Base-by-base conservation (phyloP, 2,329 filamentous ascomycete species). In the Trichoderma atrobrunneum region DNA sequence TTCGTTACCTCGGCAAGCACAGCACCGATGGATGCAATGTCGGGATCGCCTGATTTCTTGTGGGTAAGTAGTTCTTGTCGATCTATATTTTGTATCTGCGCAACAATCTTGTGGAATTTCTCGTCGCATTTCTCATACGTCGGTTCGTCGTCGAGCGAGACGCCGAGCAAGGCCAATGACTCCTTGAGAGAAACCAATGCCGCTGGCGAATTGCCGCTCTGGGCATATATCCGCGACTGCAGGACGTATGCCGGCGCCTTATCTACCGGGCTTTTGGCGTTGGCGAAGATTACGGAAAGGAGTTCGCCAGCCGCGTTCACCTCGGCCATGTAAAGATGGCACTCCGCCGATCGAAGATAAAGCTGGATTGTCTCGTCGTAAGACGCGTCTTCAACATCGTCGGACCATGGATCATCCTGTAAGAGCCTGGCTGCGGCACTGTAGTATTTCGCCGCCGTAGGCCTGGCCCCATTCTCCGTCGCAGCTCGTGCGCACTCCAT, bases 321-420 rank as follows among this genome's bases (percentile, higher is more conserved):
- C 74, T 94, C 89, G 5, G 90, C 90, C 84, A 95, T 91, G 77
- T 93, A 94, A 77, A 94, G 89, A 76, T 93, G 91, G 78, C 93
- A 94, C 79, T 97, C 94, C 4, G 94, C 93, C 5, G 93, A 90
- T 68, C 92, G 90, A 5, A 94, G 90, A 79, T 93, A 91, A 2
- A 97, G 85, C 74, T 91, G 90, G 74, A 97, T 85, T 0, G 94
- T 97, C 82, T 98, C 95, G 12, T 94, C 90, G 77, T 97, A 97
- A 60, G 90, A 92, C 0, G 92, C 91, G 78, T 98, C 95, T 6
- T 88, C 86, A 16, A 83, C 81, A 7, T 85, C 85, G 34, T 92
- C 90, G 56, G 88, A 85, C 95, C 95, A 98, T 1, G 93, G 90
- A 68, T 93, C 84, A 7, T 91, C 85, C 78, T 97, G 94, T 16